These are phyloP conservation scores for Neofusicoccum laricinum DNA, from an alignment of 2,329 filamentous ascomycete genomes.

Conservation along the genomic window DNA sequence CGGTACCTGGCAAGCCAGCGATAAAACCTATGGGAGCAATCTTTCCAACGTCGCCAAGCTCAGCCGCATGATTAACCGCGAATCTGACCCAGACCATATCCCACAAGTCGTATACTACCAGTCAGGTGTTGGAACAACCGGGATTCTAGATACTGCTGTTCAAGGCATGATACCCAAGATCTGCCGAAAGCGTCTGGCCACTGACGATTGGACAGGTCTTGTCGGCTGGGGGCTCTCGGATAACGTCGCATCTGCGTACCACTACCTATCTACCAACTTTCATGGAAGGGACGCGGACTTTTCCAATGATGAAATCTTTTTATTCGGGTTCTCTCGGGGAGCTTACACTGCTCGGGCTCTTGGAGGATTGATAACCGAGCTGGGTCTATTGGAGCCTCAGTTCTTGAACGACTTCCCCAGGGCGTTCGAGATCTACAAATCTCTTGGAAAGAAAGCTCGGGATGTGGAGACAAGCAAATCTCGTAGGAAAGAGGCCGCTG, in stretches of 20 bases:
- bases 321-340: slow-evolving; percentile 47
- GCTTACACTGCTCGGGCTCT: slow-evolving; percentile 41
- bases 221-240: slow-evolving; percentile 41
- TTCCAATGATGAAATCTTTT: slow-evolving; percentile 47
- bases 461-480: no score
- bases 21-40: slow-evolving; percentile 23
- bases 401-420: slow-evolving; percentile 46
- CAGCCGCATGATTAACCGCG: slow-evolving; percentile 47
- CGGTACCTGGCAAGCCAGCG: slow-evolving; percentile 30
- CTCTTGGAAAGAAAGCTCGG: no score
- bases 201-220: neutral
- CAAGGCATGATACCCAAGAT: no score
- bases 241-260: slow-evolving; percentile 48
- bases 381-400: slow-evolving; percentile 48
- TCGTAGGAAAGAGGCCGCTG: no score
- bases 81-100: slow-evolving; percentile 40
- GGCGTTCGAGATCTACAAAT: slow-evolving; percentile 25
- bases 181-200: no score
- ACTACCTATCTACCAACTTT: slow-evolving; percentile 54
- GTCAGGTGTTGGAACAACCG: slow-evolving; percentile 43
- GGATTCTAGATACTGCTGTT: neutral
- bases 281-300: slow-evolving; percentile 46
- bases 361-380: slow-evolving; percentile 43
- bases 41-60: slow-evolving; percentile 52
- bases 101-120: slow-evolving; percentile 53